Percentiles rank a stretch among this genome's conserved stretches.
These are phyloP conservation scores for Ganoderma multipileum DNA, from an alignment of 1,284 basidiomycete genomes.

Conservation along the genomic window DNA sequence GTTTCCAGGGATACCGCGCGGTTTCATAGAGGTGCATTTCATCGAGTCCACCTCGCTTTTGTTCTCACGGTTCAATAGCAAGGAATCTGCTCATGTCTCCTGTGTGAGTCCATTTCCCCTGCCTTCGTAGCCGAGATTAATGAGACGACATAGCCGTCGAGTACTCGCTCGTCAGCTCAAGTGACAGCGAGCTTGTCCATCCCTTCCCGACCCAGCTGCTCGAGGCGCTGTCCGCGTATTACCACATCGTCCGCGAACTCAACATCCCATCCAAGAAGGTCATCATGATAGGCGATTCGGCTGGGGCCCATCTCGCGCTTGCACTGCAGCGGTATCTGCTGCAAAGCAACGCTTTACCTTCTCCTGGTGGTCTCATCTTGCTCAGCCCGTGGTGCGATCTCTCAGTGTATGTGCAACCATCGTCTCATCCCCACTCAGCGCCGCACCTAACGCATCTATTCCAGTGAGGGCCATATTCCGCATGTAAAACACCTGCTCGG, in stretches of 20 bases:
- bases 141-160: conserved; percentile 19
- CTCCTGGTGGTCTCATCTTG: conserved; percentile 20
- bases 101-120: conserved; percentile 13
- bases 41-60: background rate
- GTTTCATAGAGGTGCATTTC: conserved; percentile 21
- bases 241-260: conserved; percentile 12
- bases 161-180: conserved; percentile 19
- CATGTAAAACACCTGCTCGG: conserved; percentile 17
- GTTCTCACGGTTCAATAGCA: conserved; percentile 11
- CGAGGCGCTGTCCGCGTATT: conserved; percentile 27
- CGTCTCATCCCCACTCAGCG: background rate
- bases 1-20: conserved; percentile 24
- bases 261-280: conserved; percentile 18
- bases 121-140: background rate
- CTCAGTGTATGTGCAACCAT: conserved; percentile 13
- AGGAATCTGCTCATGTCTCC: conserved; percentile 23
- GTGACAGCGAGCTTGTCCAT: background rate
- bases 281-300: conserved; percentile 28
- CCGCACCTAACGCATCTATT: background rate
- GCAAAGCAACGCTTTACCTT: conserved; percentile 10
- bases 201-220: conserved; percentile 27
- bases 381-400: conserved; percentile 32
- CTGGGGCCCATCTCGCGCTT: conserved; percentile 26
- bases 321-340: conserved; percentile 25
- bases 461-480: conserved; percentile 14